These are phyloP conservation scores for Populus hybrid DNA, from an alignment of 441 rosid species.

Conservation along the genomic window DNA sequence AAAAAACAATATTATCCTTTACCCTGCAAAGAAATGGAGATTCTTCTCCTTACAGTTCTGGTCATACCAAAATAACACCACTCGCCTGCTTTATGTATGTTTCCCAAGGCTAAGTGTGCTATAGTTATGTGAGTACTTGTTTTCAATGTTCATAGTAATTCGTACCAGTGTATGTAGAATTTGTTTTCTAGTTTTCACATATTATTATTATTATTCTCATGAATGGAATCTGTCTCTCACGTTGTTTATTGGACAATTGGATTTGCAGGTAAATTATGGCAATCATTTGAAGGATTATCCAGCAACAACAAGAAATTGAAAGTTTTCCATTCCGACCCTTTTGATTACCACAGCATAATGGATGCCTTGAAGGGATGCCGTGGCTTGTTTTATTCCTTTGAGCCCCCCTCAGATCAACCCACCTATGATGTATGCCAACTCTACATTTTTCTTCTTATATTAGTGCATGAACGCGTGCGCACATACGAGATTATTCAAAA, in stretches of 20 bases:
- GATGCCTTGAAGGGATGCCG: conserved; percentile 58
- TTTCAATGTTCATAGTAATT: too few relatives aligned
- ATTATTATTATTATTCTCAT: too few relatives aligned
- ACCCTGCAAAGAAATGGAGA: background rate
- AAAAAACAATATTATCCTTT: background rate
- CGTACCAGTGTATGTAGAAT: background rate
- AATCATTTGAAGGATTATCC: conserved; percentile 10
- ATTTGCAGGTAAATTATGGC: conserved; percentile 28
- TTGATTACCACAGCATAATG: conserved; percentile 55
- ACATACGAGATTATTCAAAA: too few relatives aligned
- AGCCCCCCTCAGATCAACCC: conserved; percentile 51
- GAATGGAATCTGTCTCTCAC: background rate
- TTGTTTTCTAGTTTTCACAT: background rate
- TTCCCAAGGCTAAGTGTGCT: too few relatives aligned
- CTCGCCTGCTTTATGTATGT: too few relatives aligned
- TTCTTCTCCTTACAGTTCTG: too few relatives aligned
- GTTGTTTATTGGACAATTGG: background rate
- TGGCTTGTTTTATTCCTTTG: conserved; percentile 58
- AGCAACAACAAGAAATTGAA: conserved; percentile 34
- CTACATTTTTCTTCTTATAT: background rate
- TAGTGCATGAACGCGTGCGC: too few relatives aligned
- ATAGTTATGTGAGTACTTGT: too few relatives aligned
- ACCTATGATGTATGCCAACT: conserved; percentile 43
- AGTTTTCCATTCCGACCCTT: conserved; percentile 51
- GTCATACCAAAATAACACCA: too few relatives aligned